phyloP scores from a whole-genome alignment of 1,284 basidiomycete genomes.

The Trametes polyzona region DNA sequence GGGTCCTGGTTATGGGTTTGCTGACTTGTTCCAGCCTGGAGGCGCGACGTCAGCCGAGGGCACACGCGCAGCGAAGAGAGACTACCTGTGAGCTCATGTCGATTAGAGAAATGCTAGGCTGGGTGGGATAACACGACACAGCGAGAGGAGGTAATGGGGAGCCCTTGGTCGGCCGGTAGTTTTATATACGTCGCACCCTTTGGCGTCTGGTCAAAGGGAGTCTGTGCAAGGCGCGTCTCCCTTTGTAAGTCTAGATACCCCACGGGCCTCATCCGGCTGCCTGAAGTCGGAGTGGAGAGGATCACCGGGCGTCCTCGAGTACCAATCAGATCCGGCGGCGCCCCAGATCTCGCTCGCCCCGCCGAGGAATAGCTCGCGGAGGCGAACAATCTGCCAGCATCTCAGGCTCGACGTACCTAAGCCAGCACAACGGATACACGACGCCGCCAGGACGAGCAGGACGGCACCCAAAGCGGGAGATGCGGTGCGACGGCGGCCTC shows the following conservation, averaged over 20 bases:
- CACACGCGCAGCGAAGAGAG: neutral
- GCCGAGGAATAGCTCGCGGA: neutral
- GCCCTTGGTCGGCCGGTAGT: neutral
- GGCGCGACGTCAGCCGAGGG: neutral
- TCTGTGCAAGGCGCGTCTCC: neutral
- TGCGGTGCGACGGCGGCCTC: neutral
- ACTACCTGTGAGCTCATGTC: conserved; percentile 24
- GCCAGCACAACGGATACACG: neutral
- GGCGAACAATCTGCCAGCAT: neutral
- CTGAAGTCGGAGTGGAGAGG: neutral
- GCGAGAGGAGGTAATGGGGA: neutral
- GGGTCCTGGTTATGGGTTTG: conserved; percentile 22
- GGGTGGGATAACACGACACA: neutral
- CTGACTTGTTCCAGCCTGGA: conserved; percentile 14
- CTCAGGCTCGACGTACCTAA: neutral
- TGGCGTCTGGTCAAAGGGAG: neutral
- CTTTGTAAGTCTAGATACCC: neutral
- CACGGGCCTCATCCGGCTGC: neutral
- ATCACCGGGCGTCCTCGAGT: neutral
- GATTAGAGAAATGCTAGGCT: neutral
- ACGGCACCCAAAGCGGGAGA: neutral
- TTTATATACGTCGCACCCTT: neutral
- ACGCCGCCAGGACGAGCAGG: neutral
- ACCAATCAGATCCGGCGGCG: neutral
- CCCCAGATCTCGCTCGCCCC: neutral